Base-by-base conservation (phyloP, 192 early-diverging fungal genomes). In the Coemansia aciculifera region DNA sequence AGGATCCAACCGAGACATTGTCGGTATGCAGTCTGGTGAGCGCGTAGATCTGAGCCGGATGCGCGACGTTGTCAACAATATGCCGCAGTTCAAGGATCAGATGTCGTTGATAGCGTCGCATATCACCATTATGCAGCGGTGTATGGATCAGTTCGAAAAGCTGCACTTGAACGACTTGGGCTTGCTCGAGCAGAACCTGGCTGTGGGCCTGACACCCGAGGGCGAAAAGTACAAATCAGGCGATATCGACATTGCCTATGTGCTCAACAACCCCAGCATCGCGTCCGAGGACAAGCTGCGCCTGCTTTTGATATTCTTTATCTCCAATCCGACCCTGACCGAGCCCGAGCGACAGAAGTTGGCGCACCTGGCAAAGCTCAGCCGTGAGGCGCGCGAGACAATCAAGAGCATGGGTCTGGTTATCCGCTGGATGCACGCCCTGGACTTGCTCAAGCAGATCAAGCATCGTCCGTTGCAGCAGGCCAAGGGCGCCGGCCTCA, bases 151-250 rank as follows among this genome's bases (percentile, higher is more conserved):
- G 68, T 87, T 86, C 56, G 73, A 78, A 15, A 48, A 72, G 68
- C 83, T 73, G 29, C 60, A 59, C 3, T 68, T 87, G 19, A 67
- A 72, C 44, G 78, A 83, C 8, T 39, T 87, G 64, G 86, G 74
- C 21, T 48, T 79, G 48, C 44, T 87, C 12, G 83, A 87, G 79
- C 86, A 87, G 68, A 79, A 86, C 59, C 56, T 87, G 59, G 85
- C 71, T 6, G 77, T 70, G 64, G 86, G 86, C 27, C 72, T 66
- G 23, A 85, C 73, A 10, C 64, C 85, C 9, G 82, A 85, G 19
- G 86, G 85, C 42, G 74, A 73, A 21, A 75, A 73, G 36, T 84
- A 84, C 71, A 39, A 42, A 7, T 56, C 73, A 1, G 82, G 82
- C 40, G 77, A 84, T 17, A 69, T 84, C 15, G 82, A 84, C 56